A percentile compares a stretch with the other conserved stretches of the same genome.
Evolutionary conservation across 805 yeast species (phyloP).

Genomic region (Candida vartiovaarae): DNA sequence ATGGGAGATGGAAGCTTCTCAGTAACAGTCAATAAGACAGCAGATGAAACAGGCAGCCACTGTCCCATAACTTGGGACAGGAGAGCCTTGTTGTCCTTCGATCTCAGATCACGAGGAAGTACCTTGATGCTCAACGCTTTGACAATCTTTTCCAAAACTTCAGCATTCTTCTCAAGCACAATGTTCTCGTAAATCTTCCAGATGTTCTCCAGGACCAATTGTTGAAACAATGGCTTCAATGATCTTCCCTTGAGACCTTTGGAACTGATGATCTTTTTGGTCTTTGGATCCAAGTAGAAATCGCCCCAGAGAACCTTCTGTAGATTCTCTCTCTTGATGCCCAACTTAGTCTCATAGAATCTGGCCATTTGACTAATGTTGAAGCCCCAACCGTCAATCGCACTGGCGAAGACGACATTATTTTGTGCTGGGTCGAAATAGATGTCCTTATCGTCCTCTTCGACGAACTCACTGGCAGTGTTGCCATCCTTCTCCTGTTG

Average conservation of each 20-base stretch:
- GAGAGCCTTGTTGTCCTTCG: conserved; percentile 66
- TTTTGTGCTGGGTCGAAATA: conserved; percentile 84
- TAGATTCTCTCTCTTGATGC: conserved; percentile 71
- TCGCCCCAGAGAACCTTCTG: conserved; percentile 96
- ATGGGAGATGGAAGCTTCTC: conserved; percentile 82
- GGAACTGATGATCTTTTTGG: conserved; percentile 69
- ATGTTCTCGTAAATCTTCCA: conserved; percentile 86
- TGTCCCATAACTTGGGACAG: conserved; percentile 71
- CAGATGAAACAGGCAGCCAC: conserved; percentile 90
- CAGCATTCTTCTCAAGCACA: conserved; percentile 56
- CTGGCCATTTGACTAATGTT: conserved; percentile 82
- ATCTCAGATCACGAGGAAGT: conserved; percentile 65
- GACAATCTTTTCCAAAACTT: conserved; percentile 68
- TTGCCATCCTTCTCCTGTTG: conserved; percentile 37
- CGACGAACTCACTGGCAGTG: conserved; percentile 52
- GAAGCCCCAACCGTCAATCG: conserved; percentile 98
- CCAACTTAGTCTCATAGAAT: conserved; percentile 76
- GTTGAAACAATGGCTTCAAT: conserved; percentile 78
- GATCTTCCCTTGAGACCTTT: conserved; percentile 56
- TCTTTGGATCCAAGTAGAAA: conserved; percentile 80
- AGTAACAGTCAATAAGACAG: conserved; percentile 76
- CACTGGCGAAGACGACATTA: conserved; percentile 86
- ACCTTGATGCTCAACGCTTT: conserved; percentile 61
- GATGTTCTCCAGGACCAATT: conserved; percentile 77
- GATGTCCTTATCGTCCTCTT: conserved; percentile 70